A percentile compares a stretch with the other conserved stretches of the same genome.
Conservation (phyloP, 345 rosid species). For the Iberis pinnata region DNA sequence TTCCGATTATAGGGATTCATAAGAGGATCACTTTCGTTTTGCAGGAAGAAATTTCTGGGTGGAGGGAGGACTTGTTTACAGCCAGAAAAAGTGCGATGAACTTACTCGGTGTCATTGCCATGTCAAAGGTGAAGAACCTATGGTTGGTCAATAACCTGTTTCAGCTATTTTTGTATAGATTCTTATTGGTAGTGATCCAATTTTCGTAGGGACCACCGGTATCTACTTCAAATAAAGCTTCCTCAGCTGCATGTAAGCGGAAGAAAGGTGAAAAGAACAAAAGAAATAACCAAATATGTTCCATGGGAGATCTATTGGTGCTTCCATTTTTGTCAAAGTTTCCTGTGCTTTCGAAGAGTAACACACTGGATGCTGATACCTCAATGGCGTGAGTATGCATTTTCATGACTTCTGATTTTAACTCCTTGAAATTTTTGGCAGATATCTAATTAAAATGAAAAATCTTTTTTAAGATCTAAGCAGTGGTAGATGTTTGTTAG, state of each 20-base stretch:
- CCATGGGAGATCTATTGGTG: conserved; percentile 78
- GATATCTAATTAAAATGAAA: conserved; percentile 2
- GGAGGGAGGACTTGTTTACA: conserved; percentile 84
- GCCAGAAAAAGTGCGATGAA: conserved; percentile 86
- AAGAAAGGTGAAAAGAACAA: conserved; percentile 69
- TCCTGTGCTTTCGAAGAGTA: conserved; percentile 47
- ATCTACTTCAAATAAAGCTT: conserved; percentile 34
- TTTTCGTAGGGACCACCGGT: conserved; percentile 63
- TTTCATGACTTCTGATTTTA: conserved; percentile 16
- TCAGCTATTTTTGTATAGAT: conserved; percentile 11
- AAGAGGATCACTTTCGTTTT: conserved; percentile 10
- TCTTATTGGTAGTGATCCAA: conserved; percentile 14
- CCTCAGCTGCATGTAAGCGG: conserved; percentile 57
- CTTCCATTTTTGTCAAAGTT: conserved; percentile 78
- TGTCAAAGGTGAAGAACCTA: conserved; percentile 51
- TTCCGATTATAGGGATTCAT: background rate
- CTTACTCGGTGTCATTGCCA: conserved; percentile 72
- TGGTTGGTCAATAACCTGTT: conserved; percentile 10
- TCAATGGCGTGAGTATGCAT: conserved; percentile 46
- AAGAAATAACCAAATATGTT: conserved; percentile 38
- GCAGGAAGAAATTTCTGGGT: conserved; percentile 82
- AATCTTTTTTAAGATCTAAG: background rate
- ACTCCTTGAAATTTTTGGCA: background rate
- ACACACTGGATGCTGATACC: conserved; percentile 41
- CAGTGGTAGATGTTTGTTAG: conserved; percentile 14